Base-by-base conservation (phyloP, 2,329 filamentous ascomycete genomes). In the Fusarium newnesense region DNA sequence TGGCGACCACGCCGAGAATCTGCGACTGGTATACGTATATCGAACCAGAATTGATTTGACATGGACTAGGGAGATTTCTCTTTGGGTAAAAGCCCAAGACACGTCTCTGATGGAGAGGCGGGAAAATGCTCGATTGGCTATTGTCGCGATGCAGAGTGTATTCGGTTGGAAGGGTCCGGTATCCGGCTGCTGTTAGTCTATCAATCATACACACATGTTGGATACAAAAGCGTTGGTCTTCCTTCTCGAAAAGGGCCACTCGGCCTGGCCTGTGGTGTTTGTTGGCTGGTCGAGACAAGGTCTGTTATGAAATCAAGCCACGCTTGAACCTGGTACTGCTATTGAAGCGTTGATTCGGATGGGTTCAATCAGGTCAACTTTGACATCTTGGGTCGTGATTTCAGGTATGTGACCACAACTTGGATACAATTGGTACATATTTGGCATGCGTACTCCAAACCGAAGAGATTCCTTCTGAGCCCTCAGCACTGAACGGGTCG, bases 1-100 rank as follows among this genome's bases (percentile, higher is more conserved):
- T 76, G 75, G 76, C 72, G 73, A 72, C 76, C 67, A 64, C 75
- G 67, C 64, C 69, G 76, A 70, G 60, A 75, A 54, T 61, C 65
- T 75, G 71, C 64, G 61, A 70, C 70, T 50, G 57, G 34, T 49
- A 24, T 24, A 11, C 21, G 59, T 34, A 46, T 24, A 8, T 58
- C 63, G 43, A 72, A 64, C 67, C 65, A 67, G 52, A 56, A 50
- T 10, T 43, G 39, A 67, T 52, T 49, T 34, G 37, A 56, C 69
- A 69, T 40, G 73, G 69, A 57, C 70, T 59, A 56, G 68, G 73
- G 54, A 74, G 64, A 73, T 75, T 73, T 47, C n/a, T 70, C 53
- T 50, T 60, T 43, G 46, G 26, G 26, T 37, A 24, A 60, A 52
- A 57, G 28, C 42, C 49, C 36, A 66, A 46, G 13, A 36, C 50